Evolutionary conservation across 345 rosid species (phyloP).

Genomic region (Eucalyptus urophylla): DNA sequence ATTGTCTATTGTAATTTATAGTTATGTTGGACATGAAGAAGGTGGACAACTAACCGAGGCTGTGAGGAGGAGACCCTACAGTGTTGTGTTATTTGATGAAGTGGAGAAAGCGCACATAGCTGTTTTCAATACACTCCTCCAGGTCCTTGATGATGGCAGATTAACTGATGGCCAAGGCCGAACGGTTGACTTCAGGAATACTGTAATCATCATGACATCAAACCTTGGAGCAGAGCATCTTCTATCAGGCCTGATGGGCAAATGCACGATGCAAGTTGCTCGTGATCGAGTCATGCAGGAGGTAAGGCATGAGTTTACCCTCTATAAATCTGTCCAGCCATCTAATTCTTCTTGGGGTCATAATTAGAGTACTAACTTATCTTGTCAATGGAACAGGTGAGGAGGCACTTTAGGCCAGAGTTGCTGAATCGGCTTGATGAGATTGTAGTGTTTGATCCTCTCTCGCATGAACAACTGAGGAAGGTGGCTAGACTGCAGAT

Average conservation of each 20-base stretch:
- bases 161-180: constrained; percentile 93
- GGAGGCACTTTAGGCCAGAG: constrained; percentile 80
- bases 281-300: constrained; percentile 75
- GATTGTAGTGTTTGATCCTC: constrained; percentile 84
- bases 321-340: not conserved
- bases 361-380: not conserved
- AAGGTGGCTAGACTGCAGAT: constrained; percentile 72
- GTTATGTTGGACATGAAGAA: constrained; percentile 93
- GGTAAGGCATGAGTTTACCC: not conserved
- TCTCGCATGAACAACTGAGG: constrained; percentile 79
- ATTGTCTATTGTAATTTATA: not conserved
- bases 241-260: constrained; percentile 57
- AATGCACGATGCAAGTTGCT: constrained; percentile 72
- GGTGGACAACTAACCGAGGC: constrained; percentile 95
- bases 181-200: constrained; percentile 70
- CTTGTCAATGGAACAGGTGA: constrained; percentile 19
- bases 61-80: constrained; percentile 80
- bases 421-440: constrained; percentile 81
- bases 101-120: constrained; percentile 93
- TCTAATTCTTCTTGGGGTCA: not conserved
- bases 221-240: constrained; percentile 91
- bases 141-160: constrained; percentile 87
- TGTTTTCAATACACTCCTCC: constrained; percentile 86
- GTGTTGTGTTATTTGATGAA: constrained; percentile 79
- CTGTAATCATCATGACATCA: constrained; percentile 88